Base-by-base conservation (phyloP, 2,329 filamentous ascomycete species). In the Helotiales sp. region DNA sequence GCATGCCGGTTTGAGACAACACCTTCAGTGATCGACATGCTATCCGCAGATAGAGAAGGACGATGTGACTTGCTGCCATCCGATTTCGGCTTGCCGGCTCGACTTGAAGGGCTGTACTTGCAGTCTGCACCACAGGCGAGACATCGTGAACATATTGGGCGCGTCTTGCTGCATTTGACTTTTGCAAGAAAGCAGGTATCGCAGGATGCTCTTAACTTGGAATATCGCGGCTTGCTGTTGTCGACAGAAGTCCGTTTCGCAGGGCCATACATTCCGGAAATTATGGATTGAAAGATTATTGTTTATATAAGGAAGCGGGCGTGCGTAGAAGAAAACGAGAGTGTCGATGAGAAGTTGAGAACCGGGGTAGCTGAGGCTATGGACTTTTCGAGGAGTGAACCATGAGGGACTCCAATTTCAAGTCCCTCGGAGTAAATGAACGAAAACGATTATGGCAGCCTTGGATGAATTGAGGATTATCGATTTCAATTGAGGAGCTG, bases 101-200 rank as follows among this genome's bases (percentile, higher is more conserved):
- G 73, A 62, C 76, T 79, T 0, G 80, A 82, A 1, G 79, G 80
- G 15, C 79, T 81, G 62, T 82, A 83, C 8, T 74, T 75, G 63
- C 80, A 83, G 48, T 79, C 72, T 38, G 76, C 74, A 7, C 80
- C 80, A 42, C 75, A 79, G 2, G 75, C 67, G 2, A 82, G 71
- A 60, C 80, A 83, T 38, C 80, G 74, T n/a, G 75, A 75, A 67
- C 80, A 83, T 49, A 81, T 76, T 1, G 80, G 80, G n/a, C 78
- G 72, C 2, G 73, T 72, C 63, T 82, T 82, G 60, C 77, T 80
- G 68, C 80, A 83, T 64, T 82, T 82, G 70, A 83, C 79, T 66
- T 83, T 83, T 60, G 80, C 80, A 19, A 80, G 69, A 67, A 82
- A 81, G 69, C 80, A 83, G 7, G 77, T 78, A 60, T 83, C 80